Evolutionary conservation across 495 filamentous ascomycete species (phyloP), one percentile per base, ranked within the genome.

Genomic region (Neurospora cerealis): DNA sequence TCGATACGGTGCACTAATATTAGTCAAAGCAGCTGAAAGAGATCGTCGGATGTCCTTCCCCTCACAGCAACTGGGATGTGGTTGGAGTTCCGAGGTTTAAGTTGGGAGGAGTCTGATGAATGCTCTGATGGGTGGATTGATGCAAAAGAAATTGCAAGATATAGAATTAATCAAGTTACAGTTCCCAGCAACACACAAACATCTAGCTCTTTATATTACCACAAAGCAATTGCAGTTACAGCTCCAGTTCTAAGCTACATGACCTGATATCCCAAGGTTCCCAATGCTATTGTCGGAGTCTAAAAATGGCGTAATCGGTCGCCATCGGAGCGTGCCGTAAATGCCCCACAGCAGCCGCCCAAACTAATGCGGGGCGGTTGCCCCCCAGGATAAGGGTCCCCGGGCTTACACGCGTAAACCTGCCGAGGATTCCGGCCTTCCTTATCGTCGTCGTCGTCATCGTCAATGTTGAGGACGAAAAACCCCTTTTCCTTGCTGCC

Each of bases 271-370:
- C 54, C 54, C 9, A 36, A 66, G 24, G 54, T 34, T 66, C 54
- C 54, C 54, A 66, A 66, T 66, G 54, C 15, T 66, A 36, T 66
- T 66, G 34, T 66, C 54, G 54, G 28, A 15, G 28, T 66, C 54
- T 44, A 71, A 74, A 48, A 54, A 79, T 80, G 77, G 79, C 78
- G 78, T 76, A 79, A 80, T 80, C 75, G 74, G 73, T 74, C 73
- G 69, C 76, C 76, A 78, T 78, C 77, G 76, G 78, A 38, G 41
- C 71, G 74, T 72, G 72, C 40, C 70, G 32, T 38, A 32, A 17
- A 42, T 62, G 70, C 76, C 74, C 76, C 77, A 28, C 74, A 76
- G 39, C 77, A 71, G 11, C 44, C 19, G 40, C 69, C 69, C 46
- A 69, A n/a, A 60, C 8, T 66, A 70, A 73, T 71, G 76, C 74